These are phyloP conservation scores for Colletotrichum caudatum DNA, from an alignment of 2,329 filamentous ascomycete genomes.

Conservation along the genomic window DNA sequence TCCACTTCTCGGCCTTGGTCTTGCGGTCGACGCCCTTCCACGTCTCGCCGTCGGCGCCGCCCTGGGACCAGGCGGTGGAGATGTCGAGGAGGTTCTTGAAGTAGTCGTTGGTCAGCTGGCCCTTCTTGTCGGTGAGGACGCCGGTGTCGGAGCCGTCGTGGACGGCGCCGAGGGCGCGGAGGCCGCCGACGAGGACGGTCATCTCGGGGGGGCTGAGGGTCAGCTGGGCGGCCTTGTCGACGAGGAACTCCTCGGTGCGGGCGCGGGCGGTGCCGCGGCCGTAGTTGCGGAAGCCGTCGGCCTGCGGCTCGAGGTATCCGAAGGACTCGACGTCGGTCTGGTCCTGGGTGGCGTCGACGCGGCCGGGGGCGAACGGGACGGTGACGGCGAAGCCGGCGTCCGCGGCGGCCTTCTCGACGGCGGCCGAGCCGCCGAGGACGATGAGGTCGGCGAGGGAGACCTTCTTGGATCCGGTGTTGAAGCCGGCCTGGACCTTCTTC, in stretches of 20 bases:
- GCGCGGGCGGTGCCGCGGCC: conserved; percentile 72
- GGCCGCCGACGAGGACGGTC: conserved; percentile 77
- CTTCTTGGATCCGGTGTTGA: conserved; percentile 74
- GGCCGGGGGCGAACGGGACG: conserved; percentile 80
- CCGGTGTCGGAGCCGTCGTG: conserved; percentile 76
- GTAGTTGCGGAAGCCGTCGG: conserved; percentile 85
- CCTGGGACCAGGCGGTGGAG: conserved; percentile 69
- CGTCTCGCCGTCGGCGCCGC: conserved; percentile 60
- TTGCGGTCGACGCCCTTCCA: conserved; percentile 76
- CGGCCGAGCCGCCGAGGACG: conserved; percentile 78
- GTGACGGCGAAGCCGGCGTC: conserved; percentile 60
- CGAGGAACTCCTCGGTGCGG: conserved; percentile 75
- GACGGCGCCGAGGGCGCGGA: conserved; percentile 77
- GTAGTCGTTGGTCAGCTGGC: conserved; percentile 82
- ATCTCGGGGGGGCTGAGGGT: conserved; percentile 78
- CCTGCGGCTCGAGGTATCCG: conserved; percentile 73
- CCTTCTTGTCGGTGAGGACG: conserved; percentile 76
- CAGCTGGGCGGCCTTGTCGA: conserved; percentile 79
- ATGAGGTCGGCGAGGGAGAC: conserved; percentile 84
- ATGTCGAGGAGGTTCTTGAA: conserved; percentile 83
- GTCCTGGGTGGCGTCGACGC: conserved; percentile 77
- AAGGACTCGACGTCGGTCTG: conserved; percentile 77
- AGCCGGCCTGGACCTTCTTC: conserved; percentile 74
- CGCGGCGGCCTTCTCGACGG: conserved; percentile 76
- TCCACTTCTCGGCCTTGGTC: conserved; percentile 75